Evolutionary conservation across 2,329 filamentous ascomycete species (phyloP).

Genomic region (Epichloe typhina): DNA sequence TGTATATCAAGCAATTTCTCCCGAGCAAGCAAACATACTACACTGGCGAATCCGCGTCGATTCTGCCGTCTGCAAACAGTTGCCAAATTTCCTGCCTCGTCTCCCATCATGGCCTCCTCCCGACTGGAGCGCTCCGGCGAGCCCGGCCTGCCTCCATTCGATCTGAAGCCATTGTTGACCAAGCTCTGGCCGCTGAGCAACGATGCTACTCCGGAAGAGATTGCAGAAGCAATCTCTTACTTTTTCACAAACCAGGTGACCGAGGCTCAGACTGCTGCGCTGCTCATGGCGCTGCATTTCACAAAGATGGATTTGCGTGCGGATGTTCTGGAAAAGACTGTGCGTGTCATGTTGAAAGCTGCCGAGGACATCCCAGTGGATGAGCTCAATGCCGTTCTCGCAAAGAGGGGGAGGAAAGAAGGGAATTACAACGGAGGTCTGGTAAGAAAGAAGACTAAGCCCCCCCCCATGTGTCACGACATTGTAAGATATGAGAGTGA

Average conservation of each 20-base stretch:
- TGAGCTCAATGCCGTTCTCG: slow-evolving; percentile 47
- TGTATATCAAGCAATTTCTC: neutral
- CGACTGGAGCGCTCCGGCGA: slow-evolving; percentile 12
- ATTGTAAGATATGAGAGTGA: neutral
- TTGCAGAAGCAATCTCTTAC: slow-evolving; percentile 77
- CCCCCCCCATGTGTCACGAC: neutral
- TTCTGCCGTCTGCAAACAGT: neutral
- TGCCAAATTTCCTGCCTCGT: neutral
- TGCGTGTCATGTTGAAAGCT: slow-evolving; percentile 69
- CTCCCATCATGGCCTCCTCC: slow-evolving; percentile 18
- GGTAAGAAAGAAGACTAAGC: slow-evolving; percentile 34
- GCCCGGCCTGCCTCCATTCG: slow-evolving; percentile 24
- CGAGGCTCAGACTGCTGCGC: slow-evolving; percentile 73
- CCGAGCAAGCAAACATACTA: no score
- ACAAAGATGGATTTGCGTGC: slow-evolving; percentile 73
- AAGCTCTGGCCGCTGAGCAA: slow-evolving; percentile 51
- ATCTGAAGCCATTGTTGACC: slow-evolving; percentile 61
- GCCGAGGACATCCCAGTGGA: slow-evolving; percentile 58
- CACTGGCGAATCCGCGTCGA: no score
- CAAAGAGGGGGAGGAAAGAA: slow-evolving; percentile 46
- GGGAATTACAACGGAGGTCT: slow-evolving; percentile 73
- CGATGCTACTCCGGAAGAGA: slow-evolving; percentile 60
- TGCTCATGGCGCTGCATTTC: slow-evolving; percentile 86
- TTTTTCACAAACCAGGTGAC: slow-evolving; percentile 87
- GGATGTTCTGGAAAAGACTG: slow-evolving; percentile 77